A percentile compares a stretch with the other conserved stretches of the same genome.
Evolutionary conservation across 1,284 basidiomycete species (phyloP).

Genomic region (Microbotryum silenes-acaulis): DNA sequence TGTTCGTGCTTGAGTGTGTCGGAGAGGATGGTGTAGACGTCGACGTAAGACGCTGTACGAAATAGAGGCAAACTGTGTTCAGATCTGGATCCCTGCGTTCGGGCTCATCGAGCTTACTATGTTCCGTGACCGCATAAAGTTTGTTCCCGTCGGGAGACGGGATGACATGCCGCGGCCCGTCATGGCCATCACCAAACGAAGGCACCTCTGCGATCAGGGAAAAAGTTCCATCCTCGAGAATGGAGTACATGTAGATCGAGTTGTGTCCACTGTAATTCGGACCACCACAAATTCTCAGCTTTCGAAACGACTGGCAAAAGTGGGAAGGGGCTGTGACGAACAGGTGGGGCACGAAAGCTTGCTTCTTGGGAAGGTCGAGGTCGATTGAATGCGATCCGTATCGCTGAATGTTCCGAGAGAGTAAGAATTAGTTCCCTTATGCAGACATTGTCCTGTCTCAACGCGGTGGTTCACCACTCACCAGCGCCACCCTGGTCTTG

Average conservation of each 20-base stretch:
- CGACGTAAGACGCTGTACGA: slow-evolving; percentile 31
- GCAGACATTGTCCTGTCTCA: background rate
- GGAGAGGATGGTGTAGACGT: slow-evolving; percentile 32
- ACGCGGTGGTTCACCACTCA: background rate
- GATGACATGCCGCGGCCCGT: slow-evolving; percentile 43
- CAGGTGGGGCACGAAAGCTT: slow-evolving; percentile 40
- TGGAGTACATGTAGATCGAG: slow-evolving; percentile 42
- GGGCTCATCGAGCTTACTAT: slow-evolving; percentile 19
- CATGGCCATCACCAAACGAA: slow-evolving; percentile 38
- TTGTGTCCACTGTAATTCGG: slow-evolving; percentile 39
- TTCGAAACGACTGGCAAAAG: background rate
- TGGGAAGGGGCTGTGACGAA: slow-evolving; percentile 14
- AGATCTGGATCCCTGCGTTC: background rate
- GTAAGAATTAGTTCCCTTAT: background rate
- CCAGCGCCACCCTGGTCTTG: slow-evolving; percentile 34
- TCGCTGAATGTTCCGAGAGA: slow-evolving; percentile 8
- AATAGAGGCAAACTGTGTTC: background rate
- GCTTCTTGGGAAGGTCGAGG: slow-evolving; percentile 17
- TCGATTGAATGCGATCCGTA: slow-evolving; percentile 35
- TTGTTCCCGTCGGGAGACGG: slow-evolving; percentile 40
- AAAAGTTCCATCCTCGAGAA: slow-evolving; percentile 34
- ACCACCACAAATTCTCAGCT: background rate
- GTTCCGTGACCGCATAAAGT: slow-evolving; percentile 40
- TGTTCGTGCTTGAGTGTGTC: slow-evolving; percentile 24
- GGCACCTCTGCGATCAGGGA: slow-evolving; percentile 37